Percentiles rank a stretch among this genome's conserved stretches.
Evolutionary conservation across 345 rosid species (phyloP).

Genomic region (Lepidium aucheri): DNA sequence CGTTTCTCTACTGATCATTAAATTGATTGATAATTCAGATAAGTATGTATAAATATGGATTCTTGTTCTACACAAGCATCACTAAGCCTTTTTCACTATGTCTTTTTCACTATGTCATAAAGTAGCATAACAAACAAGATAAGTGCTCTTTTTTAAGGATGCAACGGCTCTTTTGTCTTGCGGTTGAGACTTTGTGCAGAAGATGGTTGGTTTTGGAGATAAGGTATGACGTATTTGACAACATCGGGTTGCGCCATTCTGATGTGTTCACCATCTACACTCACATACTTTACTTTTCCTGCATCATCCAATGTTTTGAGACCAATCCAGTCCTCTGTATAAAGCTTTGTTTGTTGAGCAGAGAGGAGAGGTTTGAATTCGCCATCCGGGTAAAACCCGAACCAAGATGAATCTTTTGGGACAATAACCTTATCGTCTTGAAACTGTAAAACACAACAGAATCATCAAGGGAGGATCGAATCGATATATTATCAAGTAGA

Average conservation of each 20-base stretch:
- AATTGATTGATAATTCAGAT: not conserved
- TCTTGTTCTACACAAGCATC: slow-evolving; percentile 8
- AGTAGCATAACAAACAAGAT: not conserved
- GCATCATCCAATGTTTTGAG: slow-evolving; percentile 58
- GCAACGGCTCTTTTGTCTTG: slow-evolving; percentile 5
- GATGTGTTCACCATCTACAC: slow-evolving; percentile 50
- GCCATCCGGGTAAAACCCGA: slow-evolving; percentile 74
- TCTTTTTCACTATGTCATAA: not conserved
- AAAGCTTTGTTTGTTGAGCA: slow-evolving; percentile 48
- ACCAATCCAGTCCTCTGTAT: slow-evolving; percentile 72
- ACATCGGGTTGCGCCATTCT: slow-evolving; percentile 39
- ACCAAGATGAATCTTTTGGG: slow-evolving; percentile 87
- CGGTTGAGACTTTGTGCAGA: slow-evolving; percentile 1
- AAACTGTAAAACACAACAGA: slow-evolving; percentile 37
- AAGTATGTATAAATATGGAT: not conserved
- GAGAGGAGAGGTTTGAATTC: slow-evolving; percentile 44
- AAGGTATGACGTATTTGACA: slow-evolving; percentile 51
- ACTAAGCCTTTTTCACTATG: not conserved
- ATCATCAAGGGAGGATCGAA: not conserved
- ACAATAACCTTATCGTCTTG: slow-evolving; percentile 61
- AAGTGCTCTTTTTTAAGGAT: not conserved
- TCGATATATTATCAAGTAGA: not conserved
- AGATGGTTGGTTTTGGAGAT: slow-evolving; percentile 36
- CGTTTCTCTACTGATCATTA: slow-evolving; percentile 17
- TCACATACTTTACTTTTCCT: slow-evolving; percentile 59